Evolutionary conservation across 2,329 filamentous ascomycete species (phyloP).

Genomic region (Aspergillus felis): DNA sequence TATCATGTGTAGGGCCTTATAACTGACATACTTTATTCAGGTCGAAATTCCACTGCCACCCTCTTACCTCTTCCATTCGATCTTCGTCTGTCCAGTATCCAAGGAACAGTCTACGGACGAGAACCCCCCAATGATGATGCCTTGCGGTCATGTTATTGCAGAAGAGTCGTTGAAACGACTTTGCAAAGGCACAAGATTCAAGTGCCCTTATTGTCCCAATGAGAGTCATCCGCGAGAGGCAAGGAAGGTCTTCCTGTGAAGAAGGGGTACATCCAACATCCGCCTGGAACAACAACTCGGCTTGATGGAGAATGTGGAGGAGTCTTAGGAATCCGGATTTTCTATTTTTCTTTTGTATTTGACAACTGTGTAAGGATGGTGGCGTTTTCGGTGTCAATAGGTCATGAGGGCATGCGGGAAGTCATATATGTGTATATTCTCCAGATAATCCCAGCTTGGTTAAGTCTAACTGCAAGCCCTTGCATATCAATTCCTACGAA

Average conservation of each 20-base stretch:
- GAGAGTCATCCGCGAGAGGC: slow-evolving; percentile 78
- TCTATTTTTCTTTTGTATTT: neutral
- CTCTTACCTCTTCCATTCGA: slow-evolving; percentile 76
- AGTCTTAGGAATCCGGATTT: neutral
- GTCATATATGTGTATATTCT: neutral
- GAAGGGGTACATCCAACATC: neutral
- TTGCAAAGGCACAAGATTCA: slow-evolving; percentile 76
- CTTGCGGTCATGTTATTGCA: slow-evolving; percentile 91
- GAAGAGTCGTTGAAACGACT: slow-evolving; percentile 76
- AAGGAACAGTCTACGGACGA: slow-evolving; percentile 92
- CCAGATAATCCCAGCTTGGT: neutral
- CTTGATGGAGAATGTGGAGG: neutral
- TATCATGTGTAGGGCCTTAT: neutral
- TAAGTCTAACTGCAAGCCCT: neutral
- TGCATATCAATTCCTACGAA: neutral
- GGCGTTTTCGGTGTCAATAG: neutral
- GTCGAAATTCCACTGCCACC: slow-evolving; percentile 64
- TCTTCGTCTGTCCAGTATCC: slow-evolving; percentile 95
- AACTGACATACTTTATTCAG: slow-evolving; percentile 26
- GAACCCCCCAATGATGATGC: slow-evolving; percentile 96
- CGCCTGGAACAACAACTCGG: neutral
- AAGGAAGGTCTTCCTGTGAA: slow-evolving; percentile 64
- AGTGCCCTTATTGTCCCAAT: slow-evolving; percentile 91
- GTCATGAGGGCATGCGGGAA: neutral
- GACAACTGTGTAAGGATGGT: neutral